These are phyloP conservation scores for Thalassiosira oceanica DNA, from an alignment of 352 stramenopile genomes.

Conservation along the genomic window DNA sequence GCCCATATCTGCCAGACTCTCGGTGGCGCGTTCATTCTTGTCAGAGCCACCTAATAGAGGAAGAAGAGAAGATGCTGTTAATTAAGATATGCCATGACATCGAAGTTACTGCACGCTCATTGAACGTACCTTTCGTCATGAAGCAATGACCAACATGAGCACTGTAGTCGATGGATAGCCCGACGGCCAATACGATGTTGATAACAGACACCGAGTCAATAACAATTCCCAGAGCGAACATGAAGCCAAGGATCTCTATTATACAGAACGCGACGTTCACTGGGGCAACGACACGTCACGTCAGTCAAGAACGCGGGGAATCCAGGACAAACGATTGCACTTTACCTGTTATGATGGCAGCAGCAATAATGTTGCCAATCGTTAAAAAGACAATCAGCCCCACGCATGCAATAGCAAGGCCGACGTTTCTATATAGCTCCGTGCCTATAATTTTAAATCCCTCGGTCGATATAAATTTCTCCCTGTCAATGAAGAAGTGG, in stretches of 20 bases:
- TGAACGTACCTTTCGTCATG: conserved; percentile 70
- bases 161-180: conserved; percentile 79
- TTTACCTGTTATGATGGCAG: too few relatives aligned
- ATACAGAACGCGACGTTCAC: conserved; percentile 77
- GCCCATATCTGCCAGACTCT: too few relatives aligned
- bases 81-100: too few relatives aligned
- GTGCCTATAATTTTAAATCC: conserved; percentile 70
- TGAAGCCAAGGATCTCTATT: conserved; percentile 80
- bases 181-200: conserved; percentile 74
- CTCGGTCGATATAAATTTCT: conserved; percentile 63
- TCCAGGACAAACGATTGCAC: too few relatives aligned
- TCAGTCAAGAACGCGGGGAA: too few relatives aligned
- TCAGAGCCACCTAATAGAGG: too few relatives aligned
- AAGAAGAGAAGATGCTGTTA: too few relatives aligned
- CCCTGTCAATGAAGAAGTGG: too few relatives aligned
- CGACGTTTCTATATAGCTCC: conserved; percentile 77
- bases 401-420: conserved; percentile 69
- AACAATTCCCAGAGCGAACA: conserved; percentile 69
- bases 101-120: too few relatives aligned
- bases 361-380: conserved; percentile 66
- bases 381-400: conserved; percentile 79
- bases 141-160: conserved; percentile 78
- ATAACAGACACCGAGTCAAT: conserved; percentile 77
- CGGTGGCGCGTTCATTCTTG: too few relatives aligned
- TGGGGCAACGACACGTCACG: conserved; percentile 43